These are phyloP conservation scores for Fraxinus quadrangulata DNA, from an alignment of 257 asterid species.

Conservation along the genomic window DNA sequence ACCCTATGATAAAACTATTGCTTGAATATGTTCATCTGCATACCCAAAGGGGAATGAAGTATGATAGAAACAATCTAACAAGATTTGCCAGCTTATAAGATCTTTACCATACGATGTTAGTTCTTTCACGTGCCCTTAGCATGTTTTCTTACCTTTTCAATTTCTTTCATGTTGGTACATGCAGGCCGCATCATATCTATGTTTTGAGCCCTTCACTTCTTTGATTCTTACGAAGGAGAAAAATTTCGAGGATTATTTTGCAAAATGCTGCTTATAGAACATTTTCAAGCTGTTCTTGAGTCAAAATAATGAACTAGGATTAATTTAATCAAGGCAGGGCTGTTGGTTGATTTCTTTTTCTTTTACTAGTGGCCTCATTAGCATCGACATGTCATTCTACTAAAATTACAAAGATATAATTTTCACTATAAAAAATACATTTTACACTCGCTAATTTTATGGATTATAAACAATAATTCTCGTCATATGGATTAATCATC, in stretches of 20 bases:
- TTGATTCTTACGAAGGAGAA: background rate
- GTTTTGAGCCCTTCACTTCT: background rate
- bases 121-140: slow-evolving; percentile 17
- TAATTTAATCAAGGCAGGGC: background rate
- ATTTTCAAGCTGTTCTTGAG: background rate
- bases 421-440: background rate
- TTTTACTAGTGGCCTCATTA: background rate
- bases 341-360: background rate
- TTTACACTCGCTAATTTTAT: slow-evolving; percentile 2
- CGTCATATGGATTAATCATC: background rate
- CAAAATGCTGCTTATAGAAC: background rate
- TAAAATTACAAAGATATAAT: background rate
- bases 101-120: background rate
- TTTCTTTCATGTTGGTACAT: background rate
- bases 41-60: background rate
- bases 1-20: background rate
- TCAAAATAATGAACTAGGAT: background rate
- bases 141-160: background rate
- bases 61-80: background rate
- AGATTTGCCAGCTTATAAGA: background rate
- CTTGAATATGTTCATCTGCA: background rate
- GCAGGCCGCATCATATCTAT: background rate
- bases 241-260: background rate
- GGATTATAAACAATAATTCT: slow-evolving; percentile 10
- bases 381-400: background rate